Conservation (phyloP, 345 rosid species). For the Toxicodendron radicans region DNA sequence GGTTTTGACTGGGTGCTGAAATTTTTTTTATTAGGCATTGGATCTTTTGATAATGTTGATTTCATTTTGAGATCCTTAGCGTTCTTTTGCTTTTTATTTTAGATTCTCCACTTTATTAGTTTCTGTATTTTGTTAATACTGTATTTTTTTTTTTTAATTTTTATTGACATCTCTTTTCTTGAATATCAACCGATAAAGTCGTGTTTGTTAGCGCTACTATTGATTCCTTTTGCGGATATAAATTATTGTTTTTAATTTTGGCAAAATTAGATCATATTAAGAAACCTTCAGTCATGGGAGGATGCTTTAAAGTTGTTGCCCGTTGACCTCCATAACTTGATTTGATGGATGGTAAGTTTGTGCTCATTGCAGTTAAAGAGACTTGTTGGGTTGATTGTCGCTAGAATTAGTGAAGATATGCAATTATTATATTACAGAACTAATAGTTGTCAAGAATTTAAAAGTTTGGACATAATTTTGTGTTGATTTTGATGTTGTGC, state of each 20-base stretch:
- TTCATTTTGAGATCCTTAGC: slow-evolving; percentile 9
- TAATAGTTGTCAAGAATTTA: neutral
- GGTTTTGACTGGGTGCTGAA: neutral
- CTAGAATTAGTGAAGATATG: neutral
- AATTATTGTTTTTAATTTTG: neutral
- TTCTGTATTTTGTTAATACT: neutral
- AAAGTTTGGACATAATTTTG: neutral
- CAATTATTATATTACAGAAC: neutral
- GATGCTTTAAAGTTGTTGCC: neutral
- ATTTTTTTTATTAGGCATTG: slow-evolving; percentile 1
- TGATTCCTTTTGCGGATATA: neutral
- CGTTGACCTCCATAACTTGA: neutral
- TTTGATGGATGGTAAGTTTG: neutral
- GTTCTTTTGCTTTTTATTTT: slow-evolving; percentile 4
- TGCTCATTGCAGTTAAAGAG: neutral
- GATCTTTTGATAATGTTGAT: slow-evolving; percentile 4
- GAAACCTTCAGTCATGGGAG: neutral
- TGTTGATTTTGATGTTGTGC: neutral
- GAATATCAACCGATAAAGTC: neutral
- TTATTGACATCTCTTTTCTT: neutral
- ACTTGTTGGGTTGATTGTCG: neutral
- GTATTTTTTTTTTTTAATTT: neutral
- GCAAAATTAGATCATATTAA: neutral
- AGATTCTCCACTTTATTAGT: slow-evolving; percentile 8
- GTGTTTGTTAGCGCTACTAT: neutral